Base-by-base conservation (phyloP, 495 filamentous ascomycete species). In the Penicillium bialowiezense region DNA sequence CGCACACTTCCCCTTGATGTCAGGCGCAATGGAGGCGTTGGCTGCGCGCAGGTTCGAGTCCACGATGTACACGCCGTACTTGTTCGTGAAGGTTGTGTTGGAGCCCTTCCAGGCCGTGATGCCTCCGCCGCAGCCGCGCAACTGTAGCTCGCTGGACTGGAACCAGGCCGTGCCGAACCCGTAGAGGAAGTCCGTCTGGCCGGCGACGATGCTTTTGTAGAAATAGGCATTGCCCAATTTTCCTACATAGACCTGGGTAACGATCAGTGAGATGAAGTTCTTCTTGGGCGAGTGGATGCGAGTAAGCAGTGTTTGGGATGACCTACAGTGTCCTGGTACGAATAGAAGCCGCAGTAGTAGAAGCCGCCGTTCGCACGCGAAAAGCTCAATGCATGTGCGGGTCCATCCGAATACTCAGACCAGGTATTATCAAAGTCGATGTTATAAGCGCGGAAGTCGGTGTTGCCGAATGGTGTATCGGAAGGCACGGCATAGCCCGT, bases 81-180 rank as follows among this genome's bases (percentile, higher is more conserved):
- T 82, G 62, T 85, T 85, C 5, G 55, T 54, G 48, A 78, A 81
- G 18, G 79, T 83, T 0, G 80, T 84, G 61, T 85, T 85, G 1
- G 75, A 80, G 12, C 80, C 81, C 45, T 85, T 85, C 82, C 81
- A 84, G 6, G 81, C 81, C n/a, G 79, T 83, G 39, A 84, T 75
- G 38, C 82, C 81, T 48, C 82, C 81, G 20, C 81, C 82, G 56
- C 80, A 84, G 42, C 60, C 59, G 24, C 82, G 74, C 20, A 85
- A 69, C 3, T 63, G 59, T 6, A 83, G 46, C 2, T 60, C 51
- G 3, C 63, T 73, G 3, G 65, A 60, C 52, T 78, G 64, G 24
- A 77, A 60, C 65, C 71, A 80, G 20, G 68, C 69, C 7, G 74
- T 79, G 53, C 76, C 75, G 57, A 80, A 80, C 21, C 71, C 76